Evolutionary conservation across 495 filamentous ascomycete species (phyloP).

Genomic region (Entonaema liquescens): DNA sequence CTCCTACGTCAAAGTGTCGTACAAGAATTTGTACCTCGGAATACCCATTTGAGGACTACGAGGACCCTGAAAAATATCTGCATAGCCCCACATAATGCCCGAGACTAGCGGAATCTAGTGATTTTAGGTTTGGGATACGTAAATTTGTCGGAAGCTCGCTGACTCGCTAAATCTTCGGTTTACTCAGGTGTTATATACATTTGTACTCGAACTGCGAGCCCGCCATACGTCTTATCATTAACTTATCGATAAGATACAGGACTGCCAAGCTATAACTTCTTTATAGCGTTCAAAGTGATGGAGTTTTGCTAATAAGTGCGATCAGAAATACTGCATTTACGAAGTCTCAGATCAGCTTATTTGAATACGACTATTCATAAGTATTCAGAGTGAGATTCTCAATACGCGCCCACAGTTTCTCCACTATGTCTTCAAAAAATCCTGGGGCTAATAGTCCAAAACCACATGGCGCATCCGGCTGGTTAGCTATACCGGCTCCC

Average conservation of each 20-base stretch:
- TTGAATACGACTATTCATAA: neutral
- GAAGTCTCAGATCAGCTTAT: neutral
- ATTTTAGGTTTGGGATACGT: slow-evolving; percentile 18
- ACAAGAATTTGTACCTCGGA: slow-evolving; percentile 15
- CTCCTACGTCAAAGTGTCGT: neutral
- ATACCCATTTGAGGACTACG: neutral
- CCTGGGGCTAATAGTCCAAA: slow-evolving; percentile 22
- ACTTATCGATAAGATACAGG: slow-evolving; percentile 27
- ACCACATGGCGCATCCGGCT: slow-evolving; percentile 26
- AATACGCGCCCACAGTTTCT: neutral
- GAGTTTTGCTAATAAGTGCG: slow-evolving; percentile 3
- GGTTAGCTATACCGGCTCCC: slow-evolving; percentile 74
- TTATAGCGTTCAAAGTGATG: neutral
- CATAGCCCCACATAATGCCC: slow-evolving; percentile 22
- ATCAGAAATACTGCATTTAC: neutral
- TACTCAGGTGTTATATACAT: neutral
- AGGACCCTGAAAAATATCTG: slow-evolving; percentile 18
- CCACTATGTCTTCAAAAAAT: slow-evolving; percentile 31
- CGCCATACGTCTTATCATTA: neutral
- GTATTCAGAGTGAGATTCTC: neutral
- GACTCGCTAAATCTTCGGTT: slow-evolving; percentile 29
- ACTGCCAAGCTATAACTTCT: slow-evolving; percentile 2
- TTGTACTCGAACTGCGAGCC: neutral
- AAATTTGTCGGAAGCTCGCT: slow-evolving; percentile 32
- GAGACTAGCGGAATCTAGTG: slow-evolving; percentile 25